Base-by-base conservation (phyloP, 2,329 filamentous ascomycete species). In the Hymenoscyphus fraxineus region DNA sequence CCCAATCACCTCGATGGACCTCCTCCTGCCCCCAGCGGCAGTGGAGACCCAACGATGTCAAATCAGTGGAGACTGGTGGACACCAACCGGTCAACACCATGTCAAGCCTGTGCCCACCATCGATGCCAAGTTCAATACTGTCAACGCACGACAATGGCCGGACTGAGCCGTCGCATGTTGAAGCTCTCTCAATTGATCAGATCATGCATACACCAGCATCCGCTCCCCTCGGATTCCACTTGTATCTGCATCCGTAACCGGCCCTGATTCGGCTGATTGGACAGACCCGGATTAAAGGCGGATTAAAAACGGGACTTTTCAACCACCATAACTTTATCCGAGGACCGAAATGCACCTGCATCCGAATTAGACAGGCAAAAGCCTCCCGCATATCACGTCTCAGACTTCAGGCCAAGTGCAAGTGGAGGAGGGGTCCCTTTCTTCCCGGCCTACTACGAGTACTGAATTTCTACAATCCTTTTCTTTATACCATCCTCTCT, bases 301-400 rank as follows among this genome's bases (percentile, higher is more conserved):
- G 38, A 56, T 16, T 40, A 27, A 55, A 55, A 61, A 40, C 38
- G 32, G 60, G 60, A 35, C 54, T 56, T 35, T 39, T 57, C 44
- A 55, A 27, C 16, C 27, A 61, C 27, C 44, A 55, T 7, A 35
- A 55, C 44, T 61, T 61, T 61, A 61, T 61, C 60, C 60, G 60
- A 44, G 59, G 44, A 54, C 59, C 59, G 59, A 60, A n/a, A 61
- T 31, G 35, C 60, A 61, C 47, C 39, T 61, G 60, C 60, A 51
- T 13, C 44, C 59, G 44, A 39, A 27, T 35, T 38, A n/a, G 59
- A 47, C 38, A 39, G 31, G 47, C 47, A 54, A 54, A 61, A 35
- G 35, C 22, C 60, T 61, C 60, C 60, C 51, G 60, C 60, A 61
- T 56, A 32, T 57, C 55, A 35, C 19, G 47, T 54, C 47, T 60